These are phyloP conservation scores for Papiliotrema fonsecae DNA, from an alignment of 1,284 basidiomycete species.

Conservation along the genomic window DNA sequence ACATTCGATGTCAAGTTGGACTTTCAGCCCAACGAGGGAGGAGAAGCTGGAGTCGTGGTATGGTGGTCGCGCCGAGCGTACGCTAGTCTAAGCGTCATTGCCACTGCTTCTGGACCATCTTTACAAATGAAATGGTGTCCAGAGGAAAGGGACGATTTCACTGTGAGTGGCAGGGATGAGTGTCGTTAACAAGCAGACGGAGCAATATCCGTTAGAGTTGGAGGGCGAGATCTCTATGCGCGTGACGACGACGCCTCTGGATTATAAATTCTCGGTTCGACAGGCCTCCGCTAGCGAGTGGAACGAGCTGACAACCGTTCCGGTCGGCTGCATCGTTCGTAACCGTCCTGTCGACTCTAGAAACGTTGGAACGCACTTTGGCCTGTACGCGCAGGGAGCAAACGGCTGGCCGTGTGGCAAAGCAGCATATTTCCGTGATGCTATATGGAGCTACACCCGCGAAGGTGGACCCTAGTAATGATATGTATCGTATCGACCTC, in stretches of 20 bases:
- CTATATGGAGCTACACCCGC: neutral
- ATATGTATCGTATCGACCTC: neutral
- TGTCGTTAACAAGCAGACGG: neutral
- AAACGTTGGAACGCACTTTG: conserved; percentile 1
- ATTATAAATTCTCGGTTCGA: neutral
- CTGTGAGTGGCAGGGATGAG: neutral
- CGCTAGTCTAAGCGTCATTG: neutral
- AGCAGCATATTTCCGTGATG: neutral
- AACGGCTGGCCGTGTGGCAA: neutral
- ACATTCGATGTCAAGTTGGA: conserved; percentile 11
- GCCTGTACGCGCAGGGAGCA: conserved; percentile 2
- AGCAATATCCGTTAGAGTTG: neutral
- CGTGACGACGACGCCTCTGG: neutral
- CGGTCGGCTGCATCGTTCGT: neutral
- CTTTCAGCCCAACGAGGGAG: conserved; percentile 6
- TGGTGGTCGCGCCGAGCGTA: conserved; percentile 2
- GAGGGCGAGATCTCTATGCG: neutral
- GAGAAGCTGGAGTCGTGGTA: conserved; percentile 16
- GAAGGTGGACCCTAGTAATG: neutral
- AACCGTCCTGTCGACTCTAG: neutral
- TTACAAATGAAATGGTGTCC: neutral
- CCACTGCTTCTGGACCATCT: neutral
- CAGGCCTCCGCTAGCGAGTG: neutral
- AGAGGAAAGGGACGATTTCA: neutral
- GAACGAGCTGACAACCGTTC: neutral